A percentile compares a stretch with the other conserved stretches of the same genome.
Evolutionary conservation across 805 yeast genomes (phyloP).

Genomic region (Saccharomycopsis javanensis): DNA sequence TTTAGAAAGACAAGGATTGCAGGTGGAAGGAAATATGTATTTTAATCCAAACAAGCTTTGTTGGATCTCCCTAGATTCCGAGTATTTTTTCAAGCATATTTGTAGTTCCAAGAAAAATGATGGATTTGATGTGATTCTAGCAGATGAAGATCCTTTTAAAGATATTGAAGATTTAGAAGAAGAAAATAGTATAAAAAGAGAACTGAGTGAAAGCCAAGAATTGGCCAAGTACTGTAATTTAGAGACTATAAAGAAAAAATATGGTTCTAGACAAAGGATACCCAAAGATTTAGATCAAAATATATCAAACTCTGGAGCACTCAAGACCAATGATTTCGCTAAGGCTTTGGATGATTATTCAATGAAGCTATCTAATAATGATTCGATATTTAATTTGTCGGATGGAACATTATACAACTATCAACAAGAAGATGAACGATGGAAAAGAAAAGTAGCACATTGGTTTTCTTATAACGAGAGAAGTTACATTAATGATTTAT

Average conservation of each 20-base stretch:
- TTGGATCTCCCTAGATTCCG: constrained; percentile 15
- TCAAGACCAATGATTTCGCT: too few relatives aligned
- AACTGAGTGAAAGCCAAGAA: background rate
- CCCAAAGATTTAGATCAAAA: too few relatives aligned
- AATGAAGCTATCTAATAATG: constrained; percentile 24
- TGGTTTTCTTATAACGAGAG: constrained; percentile 23
- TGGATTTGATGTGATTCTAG: constrained; percentile 3
- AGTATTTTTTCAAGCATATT: background rate
- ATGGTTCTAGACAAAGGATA: too few relatives aligned
- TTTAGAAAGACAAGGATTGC: constrained; percentile 17
- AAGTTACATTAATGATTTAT: constrained; percentile 23
- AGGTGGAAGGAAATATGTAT: constrained; percentile 20
- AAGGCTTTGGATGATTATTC: background rate
- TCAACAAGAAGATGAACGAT: constrained; percentile 27
- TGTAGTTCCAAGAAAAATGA: background rate
- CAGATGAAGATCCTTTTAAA: constrained; percentile 19
- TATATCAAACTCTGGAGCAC: too few relatives aligned
- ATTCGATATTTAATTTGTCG: constrained; percentile 21
- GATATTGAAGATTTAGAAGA: constrained; percentile 16
- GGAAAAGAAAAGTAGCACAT: constrained; percentile 26
- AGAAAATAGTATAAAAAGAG: background rate
- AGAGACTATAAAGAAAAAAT: too few relatives aligned
- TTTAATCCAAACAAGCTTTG: constrained; percentile 17
- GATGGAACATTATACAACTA: constrained; percentile 22
- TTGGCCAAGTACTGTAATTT: background rate